Evolutionary conservation across 768 basidiomycete genomes (phyloP), one percentile per base, ranked within the genome.

Genomic region (Trametes meyenii): DNA sequence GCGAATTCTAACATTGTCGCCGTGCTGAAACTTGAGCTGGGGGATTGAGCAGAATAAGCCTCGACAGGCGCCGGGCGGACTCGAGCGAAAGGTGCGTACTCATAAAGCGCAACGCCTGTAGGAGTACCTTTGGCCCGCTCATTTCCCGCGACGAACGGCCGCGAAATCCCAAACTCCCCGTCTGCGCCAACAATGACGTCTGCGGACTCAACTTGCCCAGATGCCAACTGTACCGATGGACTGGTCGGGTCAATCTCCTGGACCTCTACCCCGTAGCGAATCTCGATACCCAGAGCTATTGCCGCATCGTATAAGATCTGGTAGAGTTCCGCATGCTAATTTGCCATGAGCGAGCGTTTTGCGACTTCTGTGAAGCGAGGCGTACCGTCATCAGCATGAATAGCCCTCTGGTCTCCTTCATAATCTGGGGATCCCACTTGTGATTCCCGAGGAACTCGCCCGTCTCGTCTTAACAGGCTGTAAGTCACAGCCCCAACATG

Each of bases 161-260:
- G 68, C 36, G 66, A 64, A 2, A 68, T 26, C 14, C 74, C 72
- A 24, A 55, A 62, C 24, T 55, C 55, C 24, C 76, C 75, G 49
- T 76, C 75, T 17, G 76, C 76, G 2, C 74, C 76, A 19, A 77
- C 59, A 14, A 77, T 63, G n/a, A 76, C 58, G 40, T 76, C 75
- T 19, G 67, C 71, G 1, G 62, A 44, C 4, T 74, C 13, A 17
- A 65, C 60, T 43, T 74, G 70, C 4, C 76, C 76, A 2, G 62
- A 67, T 2, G 64, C 62, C 2, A 75, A 61, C 3, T 64, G 69
- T 12, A 75, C 67, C 11, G 68, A 65, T 12, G 63, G 53, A 52
- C 63, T 26, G n/a, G 21, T 52, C 0, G 61, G 55, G 33, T 71
- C 67, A 24, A 76, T 58, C 11, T 58, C 55, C 12, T 66, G 62